A percentile compares a stretch with the other conserved stretches of the same genome.
Evolutionary conservation across 371 early-diverging fungal species (phyloP).

Genomic region (Rhizopus microsporus): DNA sequence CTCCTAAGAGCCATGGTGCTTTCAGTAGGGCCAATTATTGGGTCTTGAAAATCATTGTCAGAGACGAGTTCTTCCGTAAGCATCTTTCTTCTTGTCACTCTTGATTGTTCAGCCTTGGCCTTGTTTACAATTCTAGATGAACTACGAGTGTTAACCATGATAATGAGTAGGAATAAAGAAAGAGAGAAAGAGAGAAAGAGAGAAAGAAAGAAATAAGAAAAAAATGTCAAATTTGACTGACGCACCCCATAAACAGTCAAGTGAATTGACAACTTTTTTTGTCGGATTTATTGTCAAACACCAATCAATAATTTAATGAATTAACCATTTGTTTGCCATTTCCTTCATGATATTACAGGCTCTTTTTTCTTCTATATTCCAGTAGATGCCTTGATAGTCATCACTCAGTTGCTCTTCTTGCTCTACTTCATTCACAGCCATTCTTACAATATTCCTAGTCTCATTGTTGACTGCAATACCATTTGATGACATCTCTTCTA

Average conservation of each 20-base stretch:
- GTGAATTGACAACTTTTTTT: background rate
- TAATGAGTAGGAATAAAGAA: background rate
- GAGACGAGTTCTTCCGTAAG: background rate
- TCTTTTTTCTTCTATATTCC: constrained; percentile 41
- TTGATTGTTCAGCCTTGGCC: background rate
- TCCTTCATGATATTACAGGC: constrained; percentile 36
- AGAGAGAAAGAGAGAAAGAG: constrained; percentile 2
- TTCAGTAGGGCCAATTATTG: background rate
- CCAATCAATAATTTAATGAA: background rate
- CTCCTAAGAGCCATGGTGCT: no score
- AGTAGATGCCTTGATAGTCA: constrained; percentile 13
- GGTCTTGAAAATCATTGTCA: constrained; percentile 13
- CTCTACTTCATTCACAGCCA: constrained; percentile 27
- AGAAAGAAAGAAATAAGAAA: constrained; percentile 10
- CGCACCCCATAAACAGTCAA: background rate
- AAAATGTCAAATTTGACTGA: constrained; percentile 5
- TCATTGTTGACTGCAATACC: constrained; percentile 34
- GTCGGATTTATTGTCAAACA: background rate
- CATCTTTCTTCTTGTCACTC: background rate
- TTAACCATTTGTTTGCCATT: constrained; percentile 41
- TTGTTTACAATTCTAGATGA: constrained; percentile 1
- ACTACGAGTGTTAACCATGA: constrained; percentile 18
- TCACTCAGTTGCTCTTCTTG: constrained; percentile 14
- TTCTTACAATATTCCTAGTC: constrained; percentile 29
- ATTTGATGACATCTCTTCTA: constrained; percentile 47